Evolutionary conservation across 192 early-diverging fungal species (phyloP), one percentile per base, ranked within the genome.

Genomic region (Kickxella alabastrina): DNA sequence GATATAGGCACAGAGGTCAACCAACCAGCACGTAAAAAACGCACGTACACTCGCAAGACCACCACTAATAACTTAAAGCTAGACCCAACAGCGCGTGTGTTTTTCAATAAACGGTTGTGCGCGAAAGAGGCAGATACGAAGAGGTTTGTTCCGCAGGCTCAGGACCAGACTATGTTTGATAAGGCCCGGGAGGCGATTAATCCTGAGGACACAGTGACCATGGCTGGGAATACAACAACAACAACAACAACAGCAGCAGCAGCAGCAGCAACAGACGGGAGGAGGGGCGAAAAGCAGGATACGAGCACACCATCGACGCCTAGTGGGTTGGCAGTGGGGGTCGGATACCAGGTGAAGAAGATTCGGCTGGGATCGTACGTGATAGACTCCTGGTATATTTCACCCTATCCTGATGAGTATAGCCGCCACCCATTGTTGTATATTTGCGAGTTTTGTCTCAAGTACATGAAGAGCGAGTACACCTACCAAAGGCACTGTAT

Each of bases 331-430:
- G 27, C 55, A 2, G 48, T 34, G 9, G 47, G 51, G 1, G 59
- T 75, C 3, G 64, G 64, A 3, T 67, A 67, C 56, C 72, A 65
- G 41, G 69, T 65, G 31, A 73, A 73, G 42, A 65, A 65, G 41
- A 93, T 99, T 35, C 76, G 78, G 2, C 83, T 98, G 47, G 96
- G 96, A 10, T 69, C 65, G 15, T 93, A 79, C 65, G 74, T 85
- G 43, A 93, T 98, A 40, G 81, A 92, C 62, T 91, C 91, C 3
- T 98, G 96, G 96, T 98, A 94, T 58, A 69, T 84, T 6, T 88
- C 96, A 19, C 94, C 96, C 8, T 98, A 95, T 60, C 94, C 94
- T 8, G 92, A 95, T 62, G 96, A 99, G 65, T 99, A 97, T 79
- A 94, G 87, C 63, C 77, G 78, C 8, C 80, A 84, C 34, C 74